These are phyloP conservation scores for Pythium rishiriense DNA, from an alignment of 352 stramenopile species.

Conservation along the genomic window DNA sequence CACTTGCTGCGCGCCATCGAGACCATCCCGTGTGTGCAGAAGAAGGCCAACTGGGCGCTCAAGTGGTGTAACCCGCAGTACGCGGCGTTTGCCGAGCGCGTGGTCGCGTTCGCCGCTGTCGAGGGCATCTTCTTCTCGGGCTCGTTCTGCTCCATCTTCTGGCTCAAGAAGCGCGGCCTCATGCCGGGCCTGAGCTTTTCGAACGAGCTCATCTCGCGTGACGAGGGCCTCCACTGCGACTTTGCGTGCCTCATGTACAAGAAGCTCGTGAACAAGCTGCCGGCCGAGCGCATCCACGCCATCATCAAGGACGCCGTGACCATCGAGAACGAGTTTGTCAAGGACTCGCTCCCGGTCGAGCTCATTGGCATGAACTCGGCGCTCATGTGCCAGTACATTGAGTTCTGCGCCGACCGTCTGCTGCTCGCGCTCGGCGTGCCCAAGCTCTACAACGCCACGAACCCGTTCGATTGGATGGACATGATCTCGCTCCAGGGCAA, in stretches of 20 bases:
- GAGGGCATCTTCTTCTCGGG: slow-evolving; percentile 99
- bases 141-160: slow-evolving; percentile 99
- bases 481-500: slow-evolving; percentile 99
- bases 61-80: slow-evolving; percentile 94
- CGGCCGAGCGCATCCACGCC: slow-evolving; percentile 88
- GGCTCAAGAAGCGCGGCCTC: slow-evolving; percentile 98
- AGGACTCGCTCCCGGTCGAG: slow-evolving; percentile 96
- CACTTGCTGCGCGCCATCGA: slow-evolving; percentile 97
- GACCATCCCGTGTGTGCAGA: slow-evolving; percentile 96
- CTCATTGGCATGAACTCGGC: slow-evolving; percentile 99
- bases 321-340: slow-evolving; percentile 99
- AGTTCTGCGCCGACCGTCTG: slow-evolving; percentile 98
- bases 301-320: slow-evolving; percentile 96
- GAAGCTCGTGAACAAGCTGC: slow-evolving; percentile 98
- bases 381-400: slow-evolving; percentile 99
- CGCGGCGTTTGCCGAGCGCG: slow-evolving; percentile 95
- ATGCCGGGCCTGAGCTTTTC: slow-evolving; percentile 99
- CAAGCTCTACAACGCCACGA: slow-evolving; percentile 94
- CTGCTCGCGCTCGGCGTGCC: slow-evolving; percentile 89
- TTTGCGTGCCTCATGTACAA: slow-evolving; percentile 99
- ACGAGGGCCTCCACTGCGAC: slow-evolving; percentile 99
- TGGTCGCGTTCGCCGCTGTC: slow-evolving; percentile 97
- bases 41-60: slow-evolving; percentile 97
- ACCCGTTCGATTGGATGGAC: slow-evolving; percentile 99
- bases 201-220: slow-evolving; percentile 98